phyloP scores from a whole-genome alignment of 2,329 filamentous ascomycete genomes.

The Biscogniauxia sp. region DNA sequence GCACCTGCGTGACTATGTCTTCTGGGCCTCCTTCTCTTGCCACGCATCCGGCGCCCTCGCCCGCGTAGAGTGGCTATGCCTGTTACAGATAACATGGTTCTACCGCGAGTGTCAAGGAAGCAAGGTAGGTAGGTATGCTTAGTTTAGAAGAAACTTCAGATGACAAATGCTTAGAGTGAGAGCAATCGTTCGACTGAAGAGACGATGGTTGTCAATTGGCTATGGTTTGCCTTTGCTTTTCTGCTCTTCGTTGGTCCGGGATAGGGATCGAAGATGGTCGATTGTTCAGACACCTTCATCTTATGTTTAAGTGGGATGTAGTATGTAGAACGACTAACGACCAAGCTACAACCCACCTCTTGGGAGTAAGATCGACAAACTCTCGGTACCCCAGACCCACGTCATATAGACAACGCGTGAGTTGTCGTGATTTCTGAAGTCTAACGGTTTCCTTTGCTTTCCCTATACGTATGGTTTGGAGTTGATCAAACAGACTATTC shows the following conservation, averaged over 20 bases:
- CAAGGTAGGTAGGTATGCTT: neutral
- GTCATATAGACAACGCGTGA: neutral
- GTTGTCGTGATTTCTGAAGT: neutral
- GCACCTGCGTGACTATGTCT: neutral
- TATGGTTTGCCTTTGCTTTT: conserved; percentile 2
- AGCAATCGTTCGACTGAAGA: conserved; percentile 1
- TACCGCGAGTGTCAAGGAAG: neutral
- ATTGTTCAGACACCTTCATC: neutral
- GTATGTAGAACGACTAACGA: neutral
- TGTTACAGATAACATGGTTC: neutral
- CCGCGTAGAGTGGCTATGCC: neutral
- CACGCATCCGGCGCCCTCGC: neutral
- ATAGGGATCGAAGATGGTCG: neutral
- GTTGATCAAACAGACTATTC: neutral
- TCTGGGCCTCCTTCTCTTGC: neutral
- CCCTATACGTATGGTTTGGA: neutral
- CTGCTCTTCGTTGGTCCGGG: neutral
- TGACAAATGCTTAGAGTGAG: conserved; percentile 8
- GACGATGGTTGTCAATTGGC: conserved; percentile 4
- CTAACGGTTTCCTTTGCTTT: neutral
- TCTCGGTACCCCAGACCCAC: neutral
- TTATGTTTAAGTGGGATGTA: neutral
- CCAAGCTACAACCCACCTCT: neutral
- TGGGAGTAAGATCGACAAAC: neutral
- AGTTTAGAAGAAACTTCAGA: conserved; percentile 7